Conservation (phyloP, 495 filamentous ascomycete genomes). For the Neurospora sp. region DNA sequence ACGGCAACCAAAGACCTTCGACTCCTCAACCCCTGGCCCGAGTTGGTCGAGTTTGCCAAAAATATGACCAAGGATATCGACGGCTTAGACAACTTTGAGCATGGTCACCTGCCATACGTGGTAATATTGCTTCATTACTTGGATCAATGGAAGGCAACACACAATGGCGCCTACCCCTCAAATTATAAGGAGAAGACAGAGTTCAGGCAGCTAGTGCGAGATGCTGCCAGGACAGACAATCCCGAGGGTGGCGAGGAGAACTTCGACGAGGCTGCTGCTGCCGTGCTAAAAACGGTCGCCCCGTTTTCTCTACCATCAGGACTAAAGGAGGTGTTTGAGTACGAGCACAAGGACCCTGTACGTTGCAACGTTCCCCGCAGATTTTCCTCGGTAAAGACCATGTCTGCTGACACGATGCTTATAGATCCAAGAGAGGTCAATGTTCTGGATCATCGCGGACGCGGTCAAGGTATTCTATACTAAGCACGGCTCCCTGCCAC, state of each 20-base stretch:
- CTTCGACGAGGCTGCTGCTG: conserved; percentile 82
- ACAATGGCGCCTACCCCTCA: conserved; percentile 57
- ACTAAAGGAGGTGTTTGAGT: conserved; percentile 68
- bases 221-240: conserved; percentile 57
- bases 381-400: conserved; percentile 4
- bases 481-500: conserved; percentile 59
- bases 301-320: conserved; percentile 51
- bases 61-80: conserved; percentile 58
- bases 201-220: conserved; percentile 60
- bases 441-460: conserved; percentile 85
- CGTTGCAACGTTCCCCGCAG: conserved; percentile 5
- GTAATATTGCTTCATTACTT: conserved; percentile 79
- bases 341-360: conserved; percentile 39
- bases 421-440: conserved; percentile 34
- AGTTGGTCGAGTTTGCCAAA: conserved; percentile 54
- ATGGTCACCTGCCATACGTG: conserved; percentile 89
- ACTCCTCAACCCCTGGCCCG: conserved; percentile 78
- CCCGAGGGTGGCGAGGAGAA: conserved; percentile 93
- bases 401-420: conserved; percentile 8
- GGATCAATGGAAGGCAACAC: conserved; percentile 65
- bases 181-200: conserved; percentile 81
- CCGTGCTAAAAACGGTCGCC: conserved; percentile 71
- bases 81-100: conserved; percentile 62
- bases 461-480: conserved; percentile 68
- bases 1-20: conserved; percentile 79